phyloP scores from a whole-genome alignment of 2,329 filamentous ascomycete genomes.

The Emmonsia crescens region DNA sequence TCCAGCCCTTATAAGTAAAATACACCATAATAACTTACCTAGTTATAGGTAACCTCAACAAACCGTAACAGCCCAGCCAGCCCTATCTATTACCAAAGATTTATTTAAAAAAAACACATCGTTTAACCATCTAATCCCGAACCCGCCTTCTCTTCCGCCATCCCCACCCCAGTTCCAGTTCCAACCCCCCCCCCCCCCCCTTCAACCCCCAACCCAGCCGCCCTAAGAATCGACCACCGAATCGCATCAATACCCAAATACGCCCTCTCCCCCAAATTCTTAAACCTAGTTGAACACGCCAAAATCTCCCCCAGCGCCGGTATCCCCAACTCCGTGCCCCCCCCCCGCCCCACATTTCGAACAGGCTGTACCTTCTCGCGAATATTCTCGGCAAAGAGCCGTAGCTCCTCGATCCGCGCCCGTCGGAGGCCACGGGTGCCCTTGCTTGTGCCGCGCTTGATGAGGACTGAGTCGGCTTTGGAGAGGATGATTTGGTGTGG shows the following conservation, averaged over 20 bases:
- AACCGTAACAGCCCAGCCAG: not conserved
- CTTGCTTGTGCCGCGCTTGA: conserved; percentile 7
- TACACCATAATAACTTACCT: too few species aligned
- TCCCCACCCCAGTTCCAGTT: conserved; percentile 32
- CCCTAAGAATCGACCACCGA: conserved; percentile 53
- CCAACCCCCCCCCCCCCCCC: not conserved
- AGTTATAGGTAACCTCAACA: too few species aligned
- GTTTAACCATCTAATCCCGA: not conserved
- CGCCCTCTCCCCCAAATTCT: conserved; percentile 35
- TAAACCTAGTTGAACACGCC: conserved; percentile 45
- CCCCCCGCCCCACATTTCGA: conserved; percentile 12
- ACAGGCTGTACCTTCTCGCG: conserved; percentile 36
- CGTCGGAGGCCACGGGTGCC: not conserved
- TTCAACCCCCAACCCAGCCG: conserved; percentile 46
- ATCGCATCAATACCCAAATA: conserved; percentile 51
- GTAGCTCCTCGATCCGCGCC: conserved; percentile 7
- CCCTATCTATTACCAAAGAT: not conserved
- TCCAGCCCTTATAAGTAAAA: not conserved
- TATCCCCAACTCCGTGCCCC: conserved; percentile 22
- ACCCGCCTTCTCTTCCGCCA: not conserved
- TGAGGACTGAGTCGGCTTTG: conserved; percentile 51
- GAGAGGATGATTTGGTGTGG: conserved; percentile 56
- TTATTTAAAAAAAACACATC: not conserved
- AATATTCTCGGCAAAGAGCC: conserved; percentile 24
- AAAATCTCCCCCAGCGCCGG: conserved; percentile 49